These are phyloP conservation scores for Citeromyces nyonsensis DNA, from an alignment of 805 yeast species.

Conservation along the genomic window DNA sequence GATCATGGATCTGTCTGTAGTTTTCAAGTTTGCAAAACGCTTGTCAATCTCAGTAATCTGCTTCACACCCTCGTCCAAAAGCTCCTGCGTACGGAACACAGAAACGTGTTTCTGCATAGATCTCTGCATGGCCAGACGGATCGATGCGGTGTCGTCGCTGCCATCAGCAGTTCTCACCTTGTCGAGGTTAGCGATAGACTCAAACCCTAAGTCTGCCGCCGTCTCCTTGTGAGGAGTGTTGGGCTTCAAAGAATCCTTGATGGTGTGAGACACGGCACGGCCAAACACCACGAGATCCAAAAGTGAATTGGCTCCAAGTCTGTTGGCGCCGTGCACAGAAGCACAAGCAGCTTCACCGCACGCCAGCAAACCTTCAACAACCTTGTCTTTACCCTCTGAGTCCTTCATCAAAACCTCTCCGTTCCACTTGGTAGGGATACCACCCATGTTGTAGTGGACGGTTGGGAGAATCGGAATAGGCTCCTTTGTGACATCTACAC, in stretches of 20 bases:
- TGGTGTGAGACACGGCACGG: constrained; percentile 93
- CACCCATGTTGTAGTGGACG: constrained; percentile 99
- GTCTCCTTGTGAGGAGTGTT: constrained; percentile 75
- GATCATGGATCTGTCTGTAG: constrained; percentile 93
- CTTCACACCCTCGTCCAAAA: constrained; percentile 82
- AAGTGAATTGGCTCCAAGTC: constrained; percentile 96
- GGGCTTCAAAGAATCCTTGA: constrained; percentile 74
- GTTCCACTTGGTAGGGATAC: constrained; percentile 95
- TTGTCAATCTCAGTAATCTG: constrained; percentile 65
- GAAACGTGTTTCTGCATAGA: constrained; percentile 96
- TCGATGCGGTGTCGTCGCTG: constrained; percentile 67
- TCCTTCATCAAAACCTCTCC: constrained; percentile 86
- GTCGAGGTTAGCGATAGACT: constrained; percentile 84
- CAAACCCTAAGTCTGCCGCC: constrained; percentile 78
- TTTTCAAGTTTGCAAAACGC: constrained; percentile 60
- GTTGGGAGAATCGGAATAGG: constrained; percentile 98
- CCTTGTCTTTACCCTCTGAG: constrained; percentile 77
- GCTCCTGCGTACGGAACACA: constrained; percentile 88
- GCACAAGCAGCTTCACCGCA: constrained; percentile 99
- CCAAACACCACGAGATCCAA: constrained; percentile 96
- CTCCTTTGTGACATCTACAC: constrained; percentile 98
- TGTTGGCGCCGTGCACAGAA: constrained; percentile 98
- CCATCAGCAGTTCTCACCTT: constrained; percentile 77
- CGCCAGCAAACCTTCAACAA: constrained; percentile 87
- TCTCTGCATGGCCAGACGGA: constrained; percentile 87